A percentile compares a stretch with the other conserved stretches of the same genome.
phyloP scores from a whole-genome alignment of 306 rosid species.

The Spatholobus suberectus region DNA sequence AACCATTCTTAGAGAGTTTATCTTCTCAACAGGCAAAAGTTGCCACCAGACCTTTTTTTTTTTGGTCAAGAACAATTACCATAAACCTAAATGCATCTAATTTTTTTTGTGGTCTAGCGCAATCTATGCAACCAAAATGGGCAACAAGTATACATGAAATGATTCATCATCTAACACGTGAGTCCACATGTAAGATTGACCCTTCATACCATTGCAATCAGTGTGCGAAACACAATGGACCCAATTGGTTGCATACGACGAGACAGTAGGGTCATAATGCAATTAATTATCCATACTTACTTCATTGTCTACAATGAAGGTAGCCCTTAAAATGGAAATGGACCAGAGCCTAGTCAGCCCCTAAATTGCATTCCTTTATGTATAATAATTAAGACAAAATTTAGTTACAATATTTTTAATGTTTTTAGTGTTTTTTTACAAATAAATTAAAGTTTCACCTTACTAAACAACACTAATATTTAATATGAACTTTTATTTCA shows the following conservation, averaged over 20 bases:
- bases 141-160: slow-evolving; percentile 17
- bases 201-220: slow-evolving; percentile 40
- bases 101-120: slow-evolving; percentile 44
- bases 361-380: neutral
- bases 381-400: neutral
- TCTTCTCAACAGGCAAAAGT: neutral
- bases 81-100: neutral
- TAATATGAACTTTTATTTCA: neutral
- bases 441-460: neutral
- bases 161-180: slow-evolving; percentile 43
- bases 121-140: slow-evolving; percentile 41
- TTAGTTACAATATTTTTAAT: neutral
- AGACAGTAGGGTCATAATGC: slow-evolving; percentile 36
- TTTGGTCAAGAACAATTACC: neutral
- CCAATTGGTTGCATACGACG: slow-evolving; percentile 23
- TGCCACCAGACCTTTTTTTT: neutral
- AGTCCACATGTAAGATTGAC: slow-evolving; percentile 51
- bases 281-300: slow-evolving; percentile 29
- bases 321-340: neutral
- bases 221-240: slow-evolving; percentile 47
- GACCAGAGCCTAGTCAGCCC: neutral
- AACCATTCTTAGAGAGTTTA: neutral
- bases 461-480: neutral
- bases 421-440: neutral
- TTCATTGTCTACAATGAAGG: neutral